Evolutionary conservation across 164 flowering plant genomes (phyloP), one percentile per base, ranked within the genome.

Genomic region (Berberis vulgaris): DNA sequence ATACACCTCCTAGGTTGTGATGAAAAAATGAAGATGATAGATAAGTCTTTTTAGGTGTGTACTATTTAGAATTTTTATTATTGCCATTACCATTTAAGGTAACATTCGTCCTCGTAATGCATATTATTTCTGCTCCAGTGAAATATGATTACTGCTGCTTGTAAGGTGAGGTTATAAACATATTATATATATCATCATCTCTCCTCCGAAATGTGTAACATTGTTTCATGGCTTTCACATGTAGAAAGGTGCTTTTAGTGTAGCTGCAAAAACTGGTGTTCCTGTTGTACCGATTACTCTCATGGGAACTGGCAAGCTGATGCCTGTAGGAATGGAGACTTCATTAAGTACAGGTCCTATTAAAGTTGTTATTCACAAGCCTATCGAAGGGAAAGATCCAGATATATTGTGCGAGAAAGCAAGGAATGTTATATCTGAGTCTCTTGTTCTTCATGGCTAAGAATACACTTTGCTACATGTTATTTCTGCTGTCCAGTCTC

Each of bases 191-290:
- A 1, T 55, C 11, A 2, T 5, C 12, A 41, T 41, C 3, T 52
- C 45, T 41, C n/a, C 56, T 10, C 11, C 54, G 13, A 10, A 26
- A 10, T 3, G 12, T 52, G 13, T 11, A 52, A 7, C n/a, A 26
- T 52, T 2, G 57, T 2, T 57, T 67, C 43, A 63, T 69, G 46
- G 10, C 61, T 45, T 43, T 67, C 57, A 68, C 69, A 3, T 79
- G 72, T 50, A 94, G 99, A 94, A 87, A 84, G 99, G 99, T 61
- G 99, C 99, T 65, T 94, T 94, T 74, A 86, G 82, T 58, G 72
- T 91, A 61, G 97, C 97, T 7, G 84, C 86, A 62, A 91, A 86
- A 76, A 82, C 86, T n/a, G 76, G 84, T 69, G 97, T 76, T 41
- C 87, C 96, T 0, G 93, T 94, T 5, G 86, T 94, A n/a, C 97